phyloP scores from a whole-genome alignment of 1,284 basidiomycete species.

The Irpex rosettiformis region DNA sequence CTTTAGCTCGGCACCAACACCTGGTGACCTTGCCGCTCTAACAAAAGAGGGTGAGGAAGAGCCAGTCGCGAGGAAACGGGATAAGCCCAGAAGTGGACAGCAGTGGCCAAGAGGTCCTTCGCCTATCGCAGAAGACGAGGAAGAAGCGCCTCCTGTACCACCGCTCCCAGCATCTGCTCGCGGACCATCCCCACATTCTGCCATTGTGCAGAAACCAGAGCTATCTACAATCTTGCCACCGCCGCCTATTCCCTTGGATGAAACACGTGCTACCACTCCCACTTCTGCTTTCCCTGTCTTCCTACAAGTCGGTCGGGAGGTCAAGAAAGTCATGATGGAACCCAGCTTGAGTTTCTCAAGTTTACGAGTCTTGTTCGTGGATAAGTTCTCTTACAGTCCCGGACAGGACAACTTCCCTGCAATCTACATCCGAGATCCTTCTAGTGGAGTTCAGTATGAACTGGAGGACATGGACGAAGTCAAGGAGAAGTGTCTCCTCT shows the following conservation, averaged over 20 bases:
- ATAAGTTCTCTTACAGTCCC: constrained; percentile 93
- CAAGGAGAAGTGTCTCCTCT: constrained; percentile 83
- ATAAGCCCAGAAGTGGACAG: constrained; percentile 13
- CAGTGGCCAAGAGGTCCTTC: constrained; percentile 29
- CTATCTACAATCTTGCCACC: constrained; percentile 26
- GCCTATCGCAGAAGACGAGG: constrained; percentile 36
- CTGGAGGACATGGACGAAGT: constrained; percentile 95
- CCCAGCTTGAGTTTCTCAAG: constrained; percentile 68
- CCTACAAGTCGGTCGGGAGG: constrained; percentile 88
- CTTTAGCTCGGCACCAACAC: constrained; percentile 52
- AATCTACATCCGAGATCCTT: constrained; percentile 92
- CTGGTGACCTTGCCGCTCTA: constrained; percentile 64
- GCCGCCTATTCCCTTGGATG: constrained; percentile 11
- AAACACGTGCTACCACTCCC: constrained; percentile 19
- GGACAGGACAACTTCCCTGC: constrained; percentile 92
- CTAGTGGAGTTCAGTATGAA: constrained; percentile 92
- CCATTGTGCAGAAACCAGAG: constrained; percentile 6
- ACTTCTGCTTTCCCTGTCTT: constrained; percentile 66
- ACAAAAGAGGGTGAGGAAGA: constrained; percentile 61
- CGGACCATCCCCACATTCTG: constrained; percentile 19
- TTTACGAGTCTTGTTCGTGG: constrained; percentile 87
- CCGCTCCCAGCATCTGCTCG: constrained; percentile 24
- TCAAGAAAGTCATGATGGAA: constrained; percentile 84
- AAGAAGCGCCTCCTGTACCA: constrained; percentile 44
- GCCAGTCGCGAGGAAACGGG: constrained; percentile 23